These are phyloP conservation scores for Sisymbrium altissimum DNA, from an alignment of 345 rosid genomes.

Conservation along the genomic window DNA sequence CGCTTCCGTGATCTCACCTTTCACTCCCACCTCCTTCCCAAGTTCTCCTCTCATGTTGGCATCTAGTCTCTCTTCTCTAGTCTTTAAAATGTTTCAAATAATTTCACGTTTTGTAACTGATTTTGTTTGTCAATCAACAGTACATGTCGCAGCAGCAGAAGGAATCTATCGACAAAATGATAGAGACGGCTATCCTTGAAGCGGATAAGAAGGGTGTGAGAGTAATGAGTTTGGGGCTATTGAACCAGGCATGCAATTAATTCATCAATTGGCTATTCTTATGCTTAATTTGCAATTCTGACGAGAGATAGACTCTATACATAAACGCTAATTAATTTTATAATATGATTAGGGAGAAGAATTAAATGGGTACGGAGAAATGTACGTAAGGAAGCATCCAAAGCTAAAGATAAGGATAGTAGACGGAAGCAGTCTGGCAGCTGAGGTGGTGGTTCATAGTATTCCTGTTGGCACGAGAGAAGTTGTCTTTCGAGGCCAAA, in stretches of 20 bases:
- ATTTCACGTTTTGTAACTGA: not conserved
- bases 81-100: not conserved
- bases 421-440: slow-evolving; percentile 65
- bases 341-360: slow-evolving; percentile 48
- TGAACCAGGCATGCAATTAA: slow-evolving; percentile 50
- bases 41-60: slow-evolving; percentile 32
- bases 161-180: slow-evolving; percentile 43
- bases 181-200: slow-evolving; percentile 54
- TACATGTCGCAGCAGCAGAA: slow-evolving; percentile 39
- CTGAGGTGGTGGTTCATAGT: slow-evolving; percentile 51
- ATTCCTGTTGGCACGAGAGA: slow-evolving; percentile 55
- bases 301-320: not conserved
- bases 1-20: slow-evolving; percentile 27
- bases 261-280: not conserved
- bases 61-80: not conserved
- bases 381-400: slow-evolving; percentile 46
- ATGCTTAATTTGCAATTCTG: not conserved
- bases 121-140: slow-evolving; percentile 31
- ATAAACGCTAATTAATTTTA: not conserved
- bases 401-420: slow-evolving; percentile 49
- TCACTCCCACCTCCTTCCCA: slow-evolving; percentile 41
- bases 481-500: slow-evolving; percentile 44
- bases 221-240: slow-evolving; percentile 58
- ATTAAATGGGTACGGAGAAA: slow-evolving; percentile 48
- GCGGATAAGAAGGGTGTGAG: slow-evolving; percentile 58